Evolutionary conservation across 2,329 filamentous ascomycete species (phyloP), one percentile per base, ranked within the genome.

Genomic region (Diaporthe citri): DNA sequence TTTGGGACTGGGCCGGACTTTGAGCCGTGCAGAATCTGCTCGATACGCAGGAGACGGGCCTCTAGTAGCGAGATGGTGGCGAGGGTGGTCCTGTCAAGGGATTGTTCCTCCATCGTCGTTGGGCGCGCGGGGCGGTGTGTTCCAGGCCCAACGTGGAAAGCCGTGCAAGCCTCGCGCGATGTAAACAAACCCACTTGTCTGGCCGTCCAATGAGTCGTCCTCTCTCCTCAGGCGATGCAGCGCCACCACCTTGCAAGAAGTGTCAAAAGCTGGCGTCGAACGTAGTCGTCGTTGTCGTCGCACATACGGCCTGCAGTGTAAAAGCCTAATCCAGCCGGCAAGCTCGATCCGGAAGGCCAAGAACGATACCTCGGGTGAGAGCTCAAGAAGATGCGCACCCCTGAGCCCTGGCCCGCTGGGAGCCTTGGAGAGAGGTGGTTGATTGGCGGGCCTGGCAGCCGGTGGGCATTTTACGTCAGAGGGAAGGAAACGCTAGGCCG

Each of bases 41-140:
- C 90, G 74, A 92, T 84, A 60, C 90, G 89, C 22, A 87, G 82
- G 15, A 92, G 86, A n/a, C 90, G 90, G 69, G 87, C 85, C 79
- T 91, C 90, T 48, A 92, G 86, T 36, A 91, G 84, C 56, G 85
- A 86, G 75, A 92, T 86, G 1, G 90, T 91, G 46, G 87, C 85
- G 12, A 90, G 83, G 1, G 89, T 87, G 5, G 88, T 90, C 72
- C 87, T 84, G 79, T 91, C 88, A 34, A 90, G 82, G 10, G 84
- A 82, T 76, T 79, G 75, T 75, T 82, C 82, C 52, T 77, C 74
- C 74, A 76, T 77, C 5, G 69, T 74, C 25, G 31, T 41, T 22
- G 22, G 66, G 52, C 25, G 52, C 22, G 56, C 46, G 46, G 56
- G 25, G 41, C 36, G 10, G 22, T 15, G 20, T 36, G 56, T 20